Evolutionary conservation across 2,329 filamentous ascomycete genomes (phyloP).

Genomic region (Podosphaera aphanis): DNA sequence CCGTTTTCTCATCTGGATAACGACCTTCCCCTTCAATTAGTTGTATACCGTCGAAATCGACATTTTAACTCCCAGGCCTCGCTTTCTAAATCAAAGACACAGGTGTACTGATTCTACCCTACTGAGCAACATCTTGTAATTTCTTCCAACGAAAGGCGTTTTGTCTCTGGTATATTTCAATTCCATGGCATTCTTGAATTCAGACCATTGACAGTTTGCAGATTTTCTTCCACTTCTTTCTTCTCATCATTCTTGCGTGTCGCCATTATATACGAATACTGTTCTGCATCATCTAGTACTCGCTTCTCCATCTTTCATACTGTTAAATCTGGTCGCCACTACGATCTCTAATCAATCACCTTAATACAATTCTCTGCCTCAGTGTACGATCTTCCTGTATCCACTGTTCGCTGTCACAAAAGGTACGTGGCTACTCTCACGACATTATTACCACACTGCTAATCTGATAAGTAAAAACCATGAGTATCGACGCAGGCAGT

Average conservation of each 20-base stretch:
- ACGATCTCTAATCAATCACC: neutral
- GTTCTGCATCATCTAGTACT: neutral
- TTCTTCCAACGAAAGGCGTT: neutral
- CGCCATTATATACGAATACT: neutral
- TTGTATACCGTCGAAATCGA: neutral
- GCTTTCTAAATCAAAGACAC: neutral
- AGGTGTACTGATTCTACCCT: neutral
- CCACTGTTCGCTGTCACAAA: neutral
- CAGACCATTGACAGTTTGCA: neutral
- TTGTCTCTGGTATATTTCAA: neutral
- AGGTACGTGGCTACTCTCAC: neutral
- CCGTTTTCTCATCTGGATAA: neutral
- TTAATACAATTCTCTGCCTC: neutral
- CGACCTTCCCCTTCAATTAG: neutral
- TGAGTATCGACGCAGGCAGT: constrained; percentile 78
- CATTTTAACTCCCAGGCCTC: neutral
- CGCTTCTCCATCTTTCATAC: neutral
- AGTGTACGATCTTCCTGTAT: neutral
- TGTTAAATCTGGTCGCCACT: neutral
- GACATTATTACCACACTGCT: neutral
- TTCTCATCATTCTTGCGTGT: neutral
- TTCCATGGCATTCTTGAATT: neutral
- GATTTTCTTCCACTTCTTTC: neutral
- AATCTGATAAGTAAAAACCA: constrained; percentile 11
- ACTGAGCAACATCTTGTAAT: neutral